Evolutionary conservation across 148 eudicot species (phyloP).

Genomic region (Salicornia ramosissima): DNA sequence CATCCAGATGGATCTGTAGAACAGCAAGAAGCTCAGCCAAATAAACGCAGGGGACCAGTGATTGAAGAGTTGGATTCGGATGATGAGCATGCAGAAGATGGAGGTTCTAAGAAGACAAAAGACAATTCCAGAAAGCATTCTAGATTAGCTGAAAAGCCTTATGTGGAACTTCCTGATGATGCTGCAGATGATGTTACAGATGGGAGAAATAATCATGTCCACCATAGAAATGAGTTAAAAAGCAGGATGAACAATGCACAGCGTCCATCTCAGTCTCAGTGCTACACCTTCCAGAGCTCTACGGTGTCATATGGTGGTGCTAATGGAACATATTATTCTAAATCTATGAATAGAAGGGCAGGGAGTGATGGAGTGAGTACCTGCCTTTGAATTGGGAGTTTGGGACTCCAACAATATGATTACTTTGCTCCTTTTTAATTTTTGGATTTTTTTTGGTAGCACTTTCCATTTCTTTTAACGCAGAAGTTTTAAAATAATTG

Average conservation of each 20-base stretch:
- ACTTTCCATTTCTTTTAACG: too few species aligned
- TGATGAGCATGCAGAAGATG: conserved; percentile 54
- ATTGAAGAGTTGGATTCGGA: conserved; percentile 88
- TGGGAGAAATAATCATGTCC: conserved; percentile 44
- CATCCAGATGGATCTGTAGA: conserved; percentile 45
- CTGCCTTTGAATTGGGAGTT: not conserved
- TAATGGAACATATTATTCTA: conserved; percentile 68
- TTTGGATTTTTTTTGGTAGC: too few species aligned
- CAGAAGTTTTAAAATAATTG: too few species aligned
- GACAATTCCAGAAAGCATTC: conserved; percentile 67
- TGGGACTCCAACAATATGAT: not conserved
- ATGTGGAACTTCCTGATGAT: conserved; percentile 75
- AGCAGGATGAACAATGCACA: conserved; percentile 32
- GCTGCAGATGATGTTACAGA: conserved; percentile 60
- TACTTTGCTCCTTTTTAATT: too few species aligned
- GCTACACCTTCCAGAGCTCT: conserved; percentile 78
- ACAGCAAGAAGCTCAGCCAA: conserved; percentile 43
- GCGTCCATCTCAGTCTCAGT: conserved; percentile 46
- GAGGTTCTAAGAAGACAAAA: conserved; percentile 28
- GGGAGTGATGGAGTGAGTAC: conserved; percentile 86
- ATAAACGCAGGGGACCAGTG: conserved; percentile 64
- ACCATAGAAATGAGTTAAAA: conserved; percentile 31
- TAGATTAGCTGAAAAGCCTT: conserved; percentile 47
- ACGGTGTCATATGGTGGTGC: conserved; percentile 78
- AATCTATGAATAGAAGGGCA: conserved; percentile 56